phyloP scores from a whole-genome alignment of 2,329 filamentous ascomycete genomes.

The Pseudophaeomoniella oleicola region DNA sequence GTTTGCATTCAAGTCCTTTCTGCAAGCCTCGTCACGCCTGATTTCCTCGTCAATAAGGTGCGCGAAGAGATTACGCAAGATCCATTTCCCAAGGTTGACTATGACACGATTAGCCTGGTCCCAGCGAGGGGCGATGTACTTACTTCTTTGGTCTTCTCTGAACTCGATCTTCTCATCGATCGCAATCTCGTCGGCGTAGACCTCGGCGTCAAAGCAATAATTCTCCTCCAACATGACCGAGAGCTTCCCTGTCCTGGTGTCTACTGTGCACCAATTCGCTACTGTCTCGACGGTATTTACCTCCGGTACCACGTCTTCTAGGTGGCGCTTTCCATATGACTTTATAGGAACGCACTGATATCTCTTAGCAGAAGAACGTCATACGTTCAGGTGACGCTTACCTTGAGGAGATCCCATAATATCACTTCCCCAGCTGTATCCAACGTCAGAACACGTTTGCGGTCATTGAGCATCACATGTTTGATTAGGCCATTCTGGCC shows the following conservation, averaged over 20 bases:
- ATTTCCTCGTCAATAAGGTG: conserved; percentile 85
- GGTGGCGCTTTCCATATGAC: conserved; percentile 85
- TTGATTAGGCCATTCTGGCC: conserved; percentile 93
- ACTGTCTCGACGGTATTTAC: conserved; percentile 82
- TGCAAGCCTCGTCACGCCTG: conserved; percentile 58
- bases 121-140: conserved; percentile 15
- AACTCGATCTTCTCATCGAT: conserved; percentile 65
- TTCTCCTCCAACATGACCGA: conserved; percentile 86
- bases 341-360: conserved; percentile 69
- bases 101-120: conserved; percentile 9
- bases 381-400: conserved; percentile 28
- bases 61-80: conserved; percentile 80
- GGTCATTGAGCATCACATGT: conserved; percentile 79
- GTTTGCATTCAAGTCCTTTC: conserved; percentile 51
- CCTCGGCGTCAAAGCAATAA: conserved; percentile 93
- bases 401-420: conserved; percentile 83
- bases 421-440: conserved; percentile 92
- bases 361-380: conserved; percentile 8
- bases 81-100: conserved; percentile 97
- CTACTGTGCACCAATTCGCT: conserved; percentile 90
- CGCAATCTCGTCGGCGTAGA: conserved; percentile 82
- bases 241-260: conserved; percentile 81
- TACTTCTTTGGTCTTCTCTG: conserved; percentile 85
- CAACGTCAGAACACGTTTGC: conserved; percentile 73
- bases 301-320: conserved; percentile 79